These are phyloP conservation scores for Fusarium dlaminii DNA, from an alignment of 2,329 filamentous ascomycete genomes.

Conservation along the genomic window DNA sequence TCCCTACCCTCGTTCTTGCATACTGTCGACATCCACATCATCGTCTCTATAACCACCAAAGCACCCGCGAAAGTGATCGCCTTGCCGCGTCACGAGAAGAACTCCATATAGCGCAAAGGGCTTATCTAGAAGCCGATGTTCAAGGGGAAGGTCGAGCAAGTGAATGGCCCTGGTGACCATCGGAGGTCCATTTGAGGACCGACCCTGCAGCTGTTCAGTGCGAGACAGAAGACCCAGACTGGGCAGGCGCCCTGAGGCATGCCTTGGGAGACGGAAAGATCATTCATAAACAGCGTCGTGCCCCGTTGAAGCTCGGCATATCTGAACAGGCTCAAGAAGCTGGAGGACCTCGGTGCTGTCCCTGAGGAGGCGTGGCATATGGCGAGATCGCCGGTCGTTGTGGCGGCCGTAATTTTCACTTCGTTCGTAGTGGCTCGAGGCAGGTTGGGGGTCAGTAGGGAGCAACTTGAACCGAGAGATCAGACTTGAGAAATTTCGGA, in stretches of 20 bases:
- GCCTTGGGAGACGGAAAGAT: no score
- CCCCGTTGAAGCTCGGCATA: no score
- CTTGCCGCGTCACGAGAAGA: fast-evolving
- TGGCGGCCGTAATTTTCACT: conserved; percentile 83
- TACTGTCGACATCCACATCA: fast-evolving
- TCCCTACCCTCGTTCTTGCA: not conserved
- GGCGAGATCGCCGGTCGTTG: conserved; percentile 76
- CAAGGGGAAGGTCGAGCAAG: not conserved
- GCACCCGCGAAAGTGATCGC: fast-evolving
- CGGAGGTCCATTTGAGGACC: no score
- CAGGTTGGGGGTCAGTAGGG: conserved; percentile 94
- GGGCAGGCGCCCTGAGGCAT: no score
- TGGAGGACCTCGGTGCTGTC: no score
- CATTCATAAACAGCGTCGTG: no score
- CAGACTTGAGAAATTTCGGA: no score
- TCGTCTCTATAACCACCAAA: fast-evolving
- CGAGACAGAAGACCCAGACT: no score
- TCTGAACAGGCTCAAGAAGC: no score
- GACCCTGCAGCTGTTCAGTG: no score
- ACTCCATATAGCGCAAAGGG: fast-evolving
- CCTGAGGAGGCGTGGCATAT: conserved; percentile 63
- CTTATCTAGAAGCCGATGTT: not conserved
- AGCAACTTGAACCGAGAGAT: conserved; percentile 74
- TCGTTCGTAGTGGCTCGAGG: conserved; percentile 90
- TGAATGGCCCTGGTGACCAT: no score